phyloP scores from a whole-genome alignment of 1,284 basidiomycete species.

The Malassezia obtusa region DNA sequence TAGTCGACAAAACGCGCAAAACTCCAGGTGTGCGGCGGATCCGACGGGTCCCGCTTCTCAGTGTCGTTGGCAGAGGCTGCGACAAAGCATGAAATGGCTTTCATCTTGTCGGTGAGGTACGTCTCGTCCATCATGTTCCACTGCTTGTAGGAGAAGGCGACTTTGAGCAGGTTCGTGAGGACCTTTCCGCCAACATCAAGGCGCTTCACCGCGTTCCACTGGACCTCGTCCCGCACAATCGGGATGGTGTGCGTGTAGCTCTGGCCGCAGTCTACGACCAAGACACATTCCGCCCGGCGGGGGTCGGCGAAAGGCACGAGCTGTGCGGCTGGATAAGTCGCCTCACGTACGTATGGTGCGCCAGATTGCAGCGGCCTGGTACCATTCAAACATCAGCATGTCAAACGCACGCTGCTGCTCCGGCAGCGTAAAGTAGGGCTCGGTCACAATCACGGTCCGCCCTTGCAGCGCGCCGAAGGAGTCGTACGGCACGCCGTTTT shows the following conservation, averaged over 20 bases:
- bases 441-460: slow-evolving; percentile 60
- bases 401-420: slow-evolving; percentile 84
- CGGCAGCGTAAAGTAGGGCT: slow-evolving; percentile 83
- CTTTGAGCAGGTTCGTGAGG: slow-evolving; percentile 85
- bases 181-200: slow-evolving; percentile 89
- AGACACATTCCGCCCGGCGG: slow-evolving; percentile 60
- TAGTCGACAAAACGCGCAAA: slow-evolving; percentile 54
- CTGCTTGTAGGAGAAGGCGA: slow-evolving; percentile 82
- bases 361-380: slow-evolving; percentile 75
- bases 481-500: slow-evolving; percentile 1
- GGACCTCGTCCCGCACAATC: slow-evolving; percentile 62
- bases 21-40: slow-evolving; percentile 17
- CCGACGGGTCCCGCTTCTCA: background rate
- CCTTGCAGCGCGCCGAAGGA: slow-evolving; percentile 11
- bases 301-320: slow-evolving; percentile 1
- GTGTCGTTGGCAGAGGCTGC: slow-evolving; percentile 19
- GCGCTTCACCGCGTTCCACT: slow-evolving; percentile 70
- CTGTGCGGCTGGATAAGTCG: slow-evolving; percentile 6
- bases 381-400: slow-evolving; percentile 89
- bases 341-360: slow-evolving; percentile 48
- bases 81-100: slow-evolving; percentile 78
- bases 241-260: slow-evolving; percentile 85
- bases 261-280: slow-evolving; percentile 82
- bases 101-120: slow-evolving; percentile 79
- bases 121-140: slow-evolving; percentile 98